A percentile compares a stretch with the other conserved stretches of the same genome.
These are phyloP conservation scores for Aspergillus saccharolyticus DNA, from an alignment of 495 filamentous ascomycete genomes.

Conservation along the genomic window DNA sequence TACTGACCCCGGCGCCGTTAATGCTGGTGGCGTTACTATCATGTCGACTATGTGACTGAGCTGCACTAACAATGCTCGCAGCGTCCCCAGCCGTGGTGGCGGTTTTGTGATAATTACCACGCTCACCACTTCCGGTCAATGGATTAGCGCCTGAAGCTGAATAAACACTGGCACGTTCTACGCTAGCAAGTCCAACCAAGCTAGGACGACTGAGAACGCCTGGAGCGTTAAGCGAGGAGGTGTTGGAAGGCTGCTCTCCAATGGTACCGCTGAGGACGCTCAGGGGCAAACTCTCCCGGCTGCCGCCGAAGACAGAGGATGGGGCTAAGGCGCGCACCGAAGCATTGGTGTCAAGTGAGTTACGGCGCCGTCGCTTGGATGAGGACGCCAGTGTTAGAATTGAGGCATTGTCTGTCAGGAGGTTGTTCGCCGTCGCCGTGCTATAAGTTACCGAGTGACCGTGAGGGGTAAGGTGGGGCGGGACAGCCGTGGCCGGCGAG, in stretches of 20 bases:
- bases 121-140: conserved; percentile 57
- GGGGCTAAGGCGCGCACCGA: conserved; percentile 90
- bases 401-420: conserved; percentile 90
- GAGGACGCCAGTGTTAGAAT: conserved; percentile 96
- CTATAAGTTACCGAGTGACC: conserved; percentile 78
- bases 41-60: conserved; percentile 69
- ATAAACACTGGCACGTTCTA: conserved; percentile 82
- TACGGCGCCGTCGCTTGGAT: conserved; percentile 80
- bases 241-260: conserved; percentile 45
- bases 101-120: conserved; percentile 72
- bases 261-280: conserved; percentile 80
- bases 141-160: conserved; percentile 68
- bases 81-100: conserved; percentile 55
- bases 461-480: conserved; percentile 64
- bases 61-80: conserved; percentile 71
- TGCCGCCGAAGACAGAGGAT: conserved; percentile 87
- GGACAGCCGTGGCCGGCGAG: conserved; percentile 71
- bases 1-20: conserved; percentile 37
- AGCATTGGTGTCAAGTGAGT: conserved; percentile 92
- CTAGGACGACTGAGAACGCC: conserved; percentile 47
- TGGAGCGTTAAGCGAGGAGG: conserved; percentile 48
- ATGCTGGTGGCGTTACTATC: conserved; percentile 81
- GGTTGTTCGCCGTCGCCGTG: conserved; percentile 84
- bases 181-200: conserved; percentile 57
- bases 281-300: conserved; percentile 78